Evolutionary conservation across 208 protist genomes (phyloP).

Genomic region (Leishmania turanica): DNA sequence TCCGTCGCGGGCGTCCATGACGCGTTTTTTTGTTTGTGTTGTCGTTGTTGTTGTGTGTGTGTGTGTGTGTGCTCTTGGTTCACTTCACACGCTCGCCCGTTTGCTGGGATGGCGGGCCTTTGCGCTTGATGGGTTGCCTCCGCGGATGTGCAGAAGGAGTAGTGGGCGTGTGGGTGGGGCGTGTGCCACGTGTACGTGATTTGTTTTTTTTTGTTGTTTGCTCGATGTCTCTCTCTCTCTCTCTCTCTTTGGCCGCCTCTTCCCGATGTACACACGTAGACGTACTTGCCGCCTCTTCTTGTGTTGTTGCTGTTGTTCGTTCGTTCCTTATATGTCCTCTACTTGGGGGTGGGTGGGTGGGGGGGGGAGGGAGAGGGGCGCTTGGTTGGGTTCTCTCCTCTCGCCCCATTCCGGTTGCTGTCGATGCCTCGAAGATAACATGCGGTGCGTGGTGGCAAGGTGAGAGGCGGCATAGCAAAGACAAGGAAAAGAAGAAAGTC

Average conservation of each 20-base stretch:
- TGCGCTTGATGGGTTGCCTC: too few species aligned
- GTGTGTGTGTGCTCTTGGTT: not conserved
- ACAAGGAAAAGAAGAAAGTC: too few species aligned
- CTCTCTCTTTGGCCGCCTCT: not conserved
- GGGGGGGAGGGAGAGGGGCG: not conserved
- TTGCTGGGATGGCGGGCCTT: too few species aligned
- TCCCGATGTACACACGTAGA: constrained; percentile 7
- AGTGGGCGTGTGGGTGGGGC: not conserved
- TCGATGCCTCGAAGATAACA: not conserved
- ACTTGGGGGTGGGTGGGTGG: too few species aligned
- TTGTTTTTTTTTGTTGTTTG: not conserved
- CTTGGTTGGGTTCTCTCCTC: not conserved
- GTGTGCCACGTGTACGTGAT: not conserved
- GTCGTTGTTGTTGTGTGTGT: not conserved
- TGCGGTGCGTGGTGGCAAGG: not conserved
- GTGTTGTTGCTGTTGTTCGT: not conserved
- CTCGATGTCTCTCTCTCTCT: too few species aligned
- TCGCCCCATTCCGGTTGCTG: not conserved
- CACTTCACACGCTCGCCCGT: not conserved
- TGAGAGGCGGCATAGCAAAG: not conserved
- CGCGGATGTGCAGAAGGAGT: not conserved
- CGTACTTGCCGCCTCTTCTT: not conserved
- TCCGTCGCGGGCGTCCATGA: not conserved
- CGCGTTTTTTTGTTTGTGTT: not conserved
- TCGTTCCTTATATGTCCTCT: not conserved